Evolutionary conservation across 257 asterid species (phyloP), one percentile per base, ranked within the genome.

Genomic region (Salvia rosmarinus): DNA sequence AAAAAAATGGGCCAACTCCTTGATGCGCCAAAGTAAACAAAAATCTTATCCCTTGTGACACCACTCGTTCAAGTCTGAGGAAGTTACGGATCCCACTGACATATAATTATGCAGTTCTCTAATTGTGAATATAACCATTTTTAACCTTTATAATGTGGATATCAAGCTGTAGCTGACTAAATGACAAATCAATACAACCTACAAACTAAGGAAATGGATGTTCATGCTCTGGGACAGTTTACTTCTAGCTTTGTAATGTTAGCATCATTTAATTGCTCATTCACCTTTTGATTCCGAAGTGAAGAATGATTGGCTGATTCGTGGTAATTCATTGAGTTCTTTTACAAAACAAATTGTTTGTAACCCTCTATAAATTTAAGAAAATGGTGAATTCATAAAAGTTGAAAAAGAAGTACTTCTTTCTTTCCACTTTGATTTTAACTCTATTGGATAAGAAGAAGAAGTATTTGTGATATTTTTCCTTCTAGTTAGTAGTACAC

Each of bases 1-100:
- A 59, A 23, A 59, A 25, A 54, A 49, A 17, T 37, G 60, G 61
- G 23, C 58, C 77, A 23, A 46, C 71, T 37, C 46, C 10, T 28
- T 46, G 34, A 10, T 44, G n/a, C 25, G 28, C 43, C 9, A 34
- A 28, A 37, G 14, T 17, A 47, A 56, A 72, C 68, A 16, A 13
- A 57, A 6, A 63, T 49, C 39, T 56, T 35, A 23, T 30, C 28
- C 56, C 43, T 20, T 23, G 23, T 28, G 40, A 20, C 32, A 46
- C 34, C 9, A 51, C 14, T 47, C 69, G 9, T 23, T 35, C 51
- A 28, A 43, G 52, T 12, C 54, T 56, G 19, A 54, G 42, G 11
- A 37, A 35, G 52, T 14, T 59, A 35, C 51, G 32, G 23, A 30
- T 32, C 34, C 30, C 23, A 7, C 50, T 71, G 47, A 46, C 21